A percentile compares a stretch with the other conserved stretches of the same genome.
These are phyloP conservation scores for Eucalyptus pauciflora DNA, from an alignment of 345 rosid genomes.

Conservation along the genomic window DNA sequence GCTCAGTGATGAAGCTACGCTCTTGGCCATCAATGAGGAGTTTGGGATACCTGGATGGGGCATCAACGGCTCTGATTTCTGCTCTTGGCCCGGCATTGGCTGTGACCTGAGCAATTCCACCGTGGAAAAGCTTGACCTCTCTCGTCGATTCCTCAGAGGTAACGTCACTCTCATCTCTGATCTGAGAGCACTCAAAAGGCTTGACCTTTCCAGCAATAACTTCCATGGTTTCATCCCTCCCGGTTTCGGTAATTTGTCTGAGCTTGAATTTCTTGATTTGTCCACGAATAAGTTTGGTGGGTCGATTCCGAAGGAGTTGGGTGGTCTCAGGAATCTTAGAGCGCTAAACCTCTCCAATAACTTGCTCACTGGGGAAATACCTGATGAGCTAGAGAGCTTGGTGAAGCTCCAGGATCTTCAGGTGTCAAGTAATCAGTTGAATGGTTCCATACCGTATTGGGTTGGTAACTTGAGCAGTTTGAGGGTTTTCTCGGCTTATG, in stretches of 20 bases:
- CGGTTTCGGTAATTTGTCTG: constrained; percentile 44
- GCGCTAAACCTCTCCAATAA: constrained; percentile 55
- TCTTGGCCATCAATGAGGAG: constrained; percentile 60
- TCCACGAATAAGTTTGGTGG: constrained; percentile 58
- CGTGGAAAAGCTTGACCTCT: constrained; percentile 69
- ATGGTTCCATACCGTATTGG: constrained; percentile 65
- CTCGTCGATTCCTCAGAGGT: constrained; percentile 75
- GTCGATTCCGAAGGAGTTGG: constrained; percentile 50
- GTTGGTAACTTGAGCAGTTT: constrained; percentile 57
- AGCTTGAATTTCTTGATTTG: constrained; percentile 77
- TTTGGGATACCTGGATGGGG: constrained; percentile 81
- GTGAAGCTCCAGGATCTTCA: constrained; percentile 61
- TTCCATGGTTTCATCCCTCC: constrained; percentile 66
- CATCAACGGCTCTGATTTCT: constrained; percentile 46
- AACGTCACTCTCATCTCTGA: constrained; percentile 55
- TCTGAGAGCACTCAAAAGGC: constrained; percentile 55
- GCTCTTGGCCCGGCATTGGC: constrained; percentile 65
- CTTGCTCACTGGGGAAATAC: constrained; percentile 58
- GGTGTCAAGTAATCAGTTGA: constrained; percentile 53
- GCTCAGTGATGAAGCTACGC: constrained; percentile 39
- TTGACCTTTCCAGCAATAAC: constrained; percentile 53
- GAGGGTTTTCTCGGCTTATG: constrained; percentile 52
- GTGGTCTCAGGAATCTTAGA: constrained; percentile 43
- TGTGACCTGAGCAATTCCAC: constrained; percentile 57
- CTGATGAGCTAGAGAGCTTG: constrained; percentile 42